Evolutionary conservation across 2,329 filamentous ascomycete species (phyloP), one percentile per base, ranked within the genome.

Genomic region (Pseudogymnoascus destructans): DNA sequence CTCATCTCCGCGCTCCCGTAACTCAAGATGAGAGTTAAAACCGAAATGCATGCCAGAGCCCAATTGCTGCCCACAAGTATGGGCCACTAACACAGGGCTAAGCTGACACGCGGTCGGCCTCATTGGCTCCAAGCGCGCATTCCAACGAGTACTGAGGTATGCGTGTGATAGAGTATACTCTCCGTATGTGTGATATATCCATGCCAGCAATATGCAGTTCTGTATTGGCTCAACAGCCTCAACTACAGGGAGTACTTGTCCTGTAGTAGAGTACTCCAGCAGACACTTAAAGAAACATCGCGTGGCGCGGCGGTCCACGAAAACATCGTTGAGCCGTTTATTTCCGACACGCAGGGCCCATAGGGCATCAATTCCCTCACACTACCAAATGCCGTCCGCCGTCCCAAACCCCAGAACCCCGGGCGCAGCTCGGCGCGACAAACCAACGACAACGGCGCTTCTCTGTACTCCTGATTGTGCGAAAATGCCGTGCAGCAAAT

Each of bases 341-440:
- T 52, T 52, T 52, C 46, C 46, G 46, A 52, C 25, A 52, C 46
- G 10, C 25, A 52, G 46, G 46, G 19, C 46, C 46, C 25, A 15
- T 52, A 52, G 46, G 46, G 46, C 46, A 52, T 52, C 46, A 52
- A 52, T 52, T 52, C 46, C 46, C 46, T 52, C 46, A 52, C 46
- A 52, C 25, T 52, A 52, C 46, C 25, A 52, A 52, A 52, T 52
- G 46, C 46, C 46, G 46, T 52, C n/a, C n/a, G 46, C 25, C 25
- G 46, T 15, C 25, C 46, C 46, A 52, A 25, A 52, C 23, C 46
- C 46, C 46, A 30, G 25, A 52, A 52, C 9, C 23, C 42, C 42
- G 23, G n/a, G 7, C 23, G 46, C 46, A 52, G 30, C 46, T 52
- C 46, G 46, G 46, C 46, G 46, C 46, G 46, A 52, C 46, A 52